Evolutionary conservation across 108 stramenopile genomes (phyloP).

Genomic region (Cyclostephanos tholiformis): DNA sequence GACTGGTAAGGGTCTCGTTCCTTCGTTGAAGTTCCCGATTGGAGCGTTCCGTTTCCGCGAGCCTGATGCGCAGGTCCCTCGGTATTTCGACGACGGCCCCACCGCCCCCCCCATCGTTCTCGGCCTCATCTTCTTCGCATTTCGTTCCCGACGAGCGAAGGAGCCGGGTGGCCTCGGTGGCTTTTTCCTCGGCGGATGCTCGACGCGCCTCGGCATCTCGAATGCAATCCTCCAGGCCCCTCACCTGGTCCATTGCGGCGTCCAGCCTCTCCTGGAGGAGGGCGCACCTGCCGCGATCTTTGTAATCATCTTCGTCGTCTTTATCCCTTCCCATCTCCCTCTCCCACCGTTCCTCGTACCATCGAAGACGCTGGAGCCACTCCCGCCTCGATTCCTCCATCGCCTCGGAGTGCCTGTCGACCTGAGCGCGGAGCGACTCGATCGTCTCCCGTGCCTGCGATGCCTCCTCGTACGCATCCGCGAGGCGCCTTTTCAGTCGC

Average conservation of each 20-base stretch:
- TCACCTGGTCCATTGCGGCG: constrained; percentile 34
- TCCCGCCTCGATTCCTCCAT: constrained; percentile 40
- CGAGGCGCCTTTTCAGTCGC: constrained; percentile 67
- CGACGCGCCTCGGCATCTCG: constrained; percentile 27
- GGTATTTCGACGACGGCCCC: constrained; percentile 17
- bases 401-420: constrained; percentile 47
- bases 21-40: constrained; percentile 65
- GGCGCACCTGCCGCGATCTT: constrained; percentile 34
- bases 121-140: neutral
- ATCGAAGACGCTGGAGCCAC: constrained; percentile 33
- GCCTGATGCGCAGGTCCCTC: constrained; percentile 52
- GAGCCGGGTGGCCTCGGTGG: constrained; percentile 18
- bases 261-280: constrained; percentile 39
- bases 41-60: constrained; percentile 77
- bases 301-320: neutral
- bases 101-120: constrained; percentile 13
- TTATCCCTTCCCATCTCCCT: constrained; percentile 4
- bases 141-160: constrained; percentile 6
- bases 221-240: constrained; percentile 28
- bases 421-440: constrained; percentile 54
- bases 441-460: constrained; percentile 54
- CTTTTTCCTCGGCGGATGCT: constrained; percentile 18
- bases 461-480: constrained; percentile 71
- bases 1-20: constrained; percentile 47
- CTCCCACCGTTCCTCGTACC: constrained; percentile 38